These are phyloP conservation scores for Macrocybe gigantea DNA, from an alignment of 768 basidiomycete species.

Conservation along the genomic window DNA sequence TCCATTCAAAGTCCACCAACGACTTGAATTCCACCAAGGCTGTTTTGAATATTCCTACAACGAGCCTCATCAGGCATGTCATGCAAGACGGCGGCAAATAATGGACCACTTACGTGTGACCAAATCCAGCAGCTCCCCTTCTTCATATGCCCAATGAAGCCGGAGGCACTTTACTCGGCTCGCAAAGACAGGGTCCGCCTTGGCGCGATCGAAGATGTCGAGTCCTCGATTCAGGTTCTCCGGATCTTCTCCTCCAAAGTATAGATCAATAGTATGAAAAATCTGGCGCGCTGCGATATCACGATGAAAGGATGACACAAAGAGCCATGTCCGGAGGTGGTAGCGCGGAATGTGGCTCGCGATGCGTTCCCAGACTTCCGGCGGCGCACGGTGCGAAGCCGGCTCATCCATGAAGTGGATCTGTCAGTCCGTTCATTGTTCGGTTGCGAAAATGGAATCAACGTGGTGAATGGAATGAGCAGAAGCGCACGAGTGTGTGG, in stretches of 20 bases:
- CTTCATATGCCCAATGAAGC: conserved; percentile 66
- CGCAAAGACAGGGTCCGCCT: conserved; percentile 56
- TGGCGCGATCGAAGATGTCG: conserved; percentile 64
- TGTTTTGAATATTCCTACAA: conserved; percentile 52
- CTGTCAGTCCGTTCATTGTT: conserved; percentile 17
- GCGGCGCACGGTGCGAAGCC: conserved; percentile 54
- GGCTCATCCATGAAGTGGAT: conserved; percentile 51
- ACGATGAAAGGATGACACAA: conserved; percentile 56
- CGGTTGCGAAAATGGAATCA: conserved; percentile 2
- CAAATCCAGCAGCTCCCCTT: conserved; percentile 55
- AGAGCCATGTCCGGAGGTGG: conserved; percentile 66
- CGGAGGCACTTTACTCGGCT: conserved; percentile 51
- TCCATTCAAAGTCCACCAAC: conserved; percentile 65
- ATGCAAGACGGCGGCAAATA: not conserved
- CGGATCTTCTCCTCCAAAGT: conserved; percentile 55
- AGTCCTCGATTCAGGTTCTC: conserved; percentile 55
- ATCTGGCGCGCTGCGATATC: conserved; percentile 60
- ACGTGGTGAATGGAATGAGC: not conserved
- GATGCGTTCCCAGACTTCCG: conserved; percentile 66
- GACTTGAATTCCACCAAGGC: conserved; percentile 59
- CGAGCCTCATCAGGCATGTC: not conserved
- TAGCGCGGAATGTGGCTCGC: conserved; percentile 57
- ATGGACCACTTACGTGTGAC: conserved; percentile 25
- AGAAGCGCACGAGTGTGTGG: conserved; percentile 28
- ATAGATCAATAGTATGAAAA: conserved; percentile 63